These are phyloP conservation scores for Candida hungchunana DNA, from an alignment of 805 yeast species.

Conservation along the genomic window DNA sequence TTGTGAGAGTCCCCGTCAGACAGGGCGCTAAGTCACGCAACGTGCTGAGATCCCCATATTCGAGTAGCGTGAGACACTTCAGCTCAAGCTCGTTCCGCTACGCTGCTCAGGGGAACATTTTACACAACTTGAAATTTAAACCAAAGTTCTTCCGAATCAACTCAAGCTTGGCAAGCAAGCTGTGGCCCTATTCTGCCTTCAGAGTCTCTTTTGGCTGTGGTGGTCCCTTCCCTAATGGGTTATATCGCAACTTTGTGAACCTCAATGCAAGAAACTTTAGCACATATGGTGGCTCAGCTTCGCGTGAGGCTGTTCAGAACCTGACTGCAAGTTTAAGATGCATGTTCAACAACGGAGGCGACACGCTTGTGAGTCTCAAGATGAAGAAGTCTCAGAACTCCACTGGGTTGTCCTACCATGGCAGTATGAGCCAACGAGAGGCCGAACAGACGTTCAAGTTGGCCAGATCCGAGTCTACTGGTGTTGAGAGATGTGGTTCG, in stretches of 20 bases:
- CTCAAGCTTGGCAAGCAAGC: constrained; percentile 10
- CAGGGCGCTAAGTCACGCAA: constrained; percentile 6
- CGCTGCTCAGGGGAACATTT: constrained; percentile 7
- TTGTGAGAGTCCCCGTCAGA: constrained; percentile 39
- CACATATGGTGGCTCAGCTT: constrained; percentile 32
- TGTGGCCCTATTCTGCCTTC: constrained; percentile 26
- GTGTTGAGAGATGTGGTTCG: constrained; percentile 36
- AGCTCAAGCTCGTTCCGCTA: constrained; percentile 13
- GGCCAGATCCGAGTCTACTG: constrained; percentile 32
- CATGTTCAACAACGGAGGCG: constrained; percentile 31
- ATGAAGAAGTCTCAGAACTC: constrained; percentile 8
- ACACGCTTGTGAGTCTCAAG: constrained; percentile 22
- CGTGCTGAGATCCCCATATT: constrained; percentile 17
- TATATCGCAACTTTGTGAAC: constrained; percentile 33
- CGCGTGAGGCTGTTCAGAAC: constrained; percentile 56
- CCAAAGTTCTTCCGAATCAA: constrained; percentile 6
- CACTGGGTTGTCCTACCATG: constrained; percentile 18
- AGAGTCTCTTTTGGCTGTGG: constrained; percentile 21
- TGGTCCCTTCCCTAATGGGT: constrained; percentile 26
- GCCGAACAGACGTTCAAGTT: constrained; percentile 30
- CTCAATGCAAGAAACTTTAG: constrained; percentile 37
- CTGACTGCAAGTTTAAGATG: constrained; percentile 47
- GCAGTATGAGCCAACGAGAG: constrained; percentile 26
- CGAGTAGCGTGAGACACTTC: constrained; percentile 26
- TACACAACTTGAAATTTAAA: constrained; percentile 8